Conservation (phyloP, 2,329 filamentous ascomycete genomes). For the Cladorrhinum sp. region DNA sequence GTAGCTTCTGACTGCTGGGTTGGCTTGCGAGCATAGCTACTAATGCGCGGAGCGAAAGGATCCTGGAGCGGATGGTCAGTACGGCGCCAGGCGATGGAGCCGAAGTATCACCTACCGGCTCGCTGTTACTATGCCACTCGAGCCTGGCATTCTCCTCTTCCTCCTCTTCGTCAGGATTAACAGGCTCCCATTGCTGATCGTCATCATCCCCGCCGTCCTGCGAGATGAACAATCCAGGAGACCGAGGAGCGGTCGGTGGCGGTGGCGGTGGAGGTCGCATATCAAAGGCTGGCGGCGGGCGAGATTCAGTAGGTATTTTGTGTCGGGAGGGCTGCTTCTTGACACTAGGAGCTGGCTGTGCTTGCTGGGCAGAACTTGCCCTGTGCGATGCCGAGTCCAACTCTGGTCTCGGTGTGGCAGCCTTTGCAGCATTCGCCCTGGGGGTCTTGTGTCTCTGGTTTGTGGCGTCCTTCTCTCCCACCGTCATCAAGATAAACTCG, state of each 20-base stretch:
- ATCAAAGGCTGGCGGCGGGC: constrained; percentile 31
- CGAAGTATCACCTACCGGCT: constrained; percentile 45
- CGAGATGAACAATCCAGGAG: constrained; percentile 56
- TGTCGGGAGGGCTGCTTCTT: constrained; percentile 39
- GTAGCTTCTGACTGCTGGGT: constrained; percentile 10
- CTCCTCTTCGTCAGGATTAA: constrained; percentile 47
- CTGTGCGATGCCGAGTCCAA: constrained; percentile 49
- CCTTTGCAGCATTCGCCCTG: constrained; percentile 38
- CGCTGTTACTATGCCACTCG: constrained; percentile 69
- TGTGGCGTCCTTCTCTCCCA: constrained; percentile 59
- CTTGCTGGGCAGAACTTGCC: constrained; percentile 33
- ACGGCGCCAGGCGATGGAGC: constrained; percentile 2
- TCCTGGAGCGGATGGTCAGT: constrained; percentile 40
- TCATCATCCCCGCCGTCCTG: constrained; percentile 68
- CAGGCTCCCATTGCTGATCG: constrained; percentile 69
- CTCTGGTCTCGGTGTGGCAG: constrained; percentile 38
- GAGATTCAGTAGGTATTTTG: constrained; percentile 37
- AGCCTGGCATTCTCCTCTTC: constrained; percentile 66
- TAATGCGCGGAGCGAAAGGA: constrained; percentile 43
- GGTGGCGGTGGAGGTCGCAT: constrained; percentile 41
- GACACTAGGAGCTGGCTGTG: constrained; percentile 34
- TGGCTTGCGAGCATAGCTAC: constrained; percentile 35
- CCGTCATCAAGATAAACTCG: constrained; percentile 80
- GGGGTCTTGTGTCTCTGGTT: constrained; percentile 46
- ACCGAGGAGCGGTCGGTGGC: constrained; percentile 41